Evolutionary conservation across 805 yeast genomes (phyloP).

Genomic region (Maudiozyma serrabonitensis): DNA sequence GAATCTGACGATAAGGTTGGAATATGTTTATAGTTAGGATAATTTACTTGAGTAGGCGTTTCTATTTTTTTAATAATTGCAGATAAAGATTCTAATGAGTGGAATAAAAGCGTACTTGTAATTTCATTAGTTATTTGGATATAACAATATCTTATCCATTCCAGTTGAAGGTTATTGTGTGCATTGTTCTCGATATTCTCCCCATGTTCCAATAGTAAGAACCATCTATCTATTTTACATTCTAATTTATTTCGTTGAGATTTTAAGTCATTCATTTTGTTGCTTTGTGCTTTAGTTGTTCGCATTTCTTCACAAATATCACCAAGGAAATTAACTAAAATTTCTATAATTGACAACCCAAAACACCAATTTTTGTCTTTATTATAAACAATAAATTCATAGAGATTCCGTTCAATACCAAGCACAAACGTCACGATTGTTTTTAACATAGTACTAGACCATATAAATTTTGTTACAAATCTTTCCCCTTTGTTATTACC

Average conservation of each 20-base stretch:
- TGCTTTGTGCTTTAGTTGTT: constrained; percentile 25
- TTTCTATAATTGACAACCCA: constrained; percentile 35
- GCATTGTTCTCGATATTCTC: not conserved
- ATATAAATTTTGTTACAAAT: constrained; percentile 30
- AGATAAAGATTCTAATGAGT: constrained; percentile 19
- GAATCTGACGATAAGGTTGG: constrained; percentile 43
- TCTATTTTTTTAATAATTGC: constrained; percentile 7
- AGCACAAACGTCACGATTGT: constrained; percentile 27
- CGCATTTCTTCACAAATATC: constrained; percentile 24
- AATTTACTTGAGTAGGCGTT: constrained; percentile 27
- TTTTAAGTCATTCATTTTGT: constrained; percentile 27
- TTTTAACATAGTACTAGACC: constrained; percentile 32
- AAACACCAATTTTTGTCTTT: constrained; percentile 8
- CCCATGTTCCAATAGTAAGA: constrained; percentile 16
- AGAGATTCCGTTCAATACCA: constrained; percentile 22
- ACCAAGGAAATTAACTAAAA: constrained; percentile 37
- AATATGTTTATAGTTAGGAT: constrained; percentile 51
- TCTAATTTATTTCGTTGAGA: constrained; percentile 35
- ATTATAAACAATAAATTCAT: constrained; percentile 12
- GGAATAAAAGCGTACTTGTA: constrained; percentile 26
- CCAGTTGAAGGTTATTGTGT: constrained; percentile 24
- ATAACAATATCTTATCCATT: constrained; percentile 41
- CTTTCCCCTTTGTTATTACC: constrained; percentile 15
- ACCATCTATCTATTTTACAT: constrained; percentile 44
- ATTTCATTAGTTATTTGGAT: constrained; percentile 34